A percentile compares a stretch with the other conserved stretches of the same genome.
These are phyloP conservation scores for Didymella exigua DNA, from an alignment of 2,329 filamentous ascomycete genomes.

Conservation along the genomic window DNA sequence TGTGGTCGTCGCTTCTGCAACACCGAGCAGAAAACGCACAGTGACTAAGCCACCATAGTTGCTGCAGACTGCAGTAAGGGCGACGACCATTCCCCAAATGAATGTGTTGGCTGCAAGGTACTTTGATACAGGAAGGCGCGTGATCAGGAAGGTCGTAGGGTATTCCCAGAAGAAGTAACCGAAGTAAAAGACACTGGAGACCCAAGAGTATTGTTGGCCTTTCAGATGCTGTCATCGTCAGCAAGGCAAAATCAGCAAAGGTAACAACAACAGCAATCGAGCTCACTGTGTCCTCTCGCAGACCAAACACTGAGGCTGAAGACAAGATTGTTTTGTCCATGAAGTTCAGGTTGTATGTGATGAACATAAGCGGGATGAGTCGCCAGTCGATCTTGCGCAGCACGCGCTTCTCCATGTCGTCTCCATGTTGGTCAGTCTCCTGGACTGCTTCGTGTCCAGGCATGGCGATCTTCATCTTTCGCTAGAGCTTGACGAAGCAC, in stretches of 20 bases:
- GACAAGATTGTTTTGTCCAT: constrained; percentile 62
- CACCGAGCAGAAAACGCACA: constrained; percentile 8
- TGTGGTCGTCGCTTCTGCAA: constrained; percentile 10
- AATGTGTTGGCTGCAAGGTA: constrained; percentile 6
- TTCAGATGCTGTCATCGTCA: not conserved
- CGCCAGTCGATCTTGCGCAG: constrained; percentile 62
- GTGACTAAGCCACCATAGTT: constrained; percentile 3
- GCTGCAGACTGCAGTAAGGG: constrained; percentile 1
- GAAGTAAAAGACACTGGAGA: constrained; percentile 7
- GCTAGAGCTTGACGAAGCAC: not conserved
- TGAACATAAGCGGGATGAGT: constrained; percentile 62
- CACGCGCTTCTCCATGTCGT: constrained; percentile 44
- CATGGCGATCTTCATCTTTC: not conserved
- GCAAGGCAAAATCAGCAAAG: not conserved
- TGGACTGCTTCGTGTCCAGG: not conserved
- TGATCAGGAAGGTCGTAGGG: constrained; percentile 3
- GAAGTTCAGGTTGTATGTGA: constrained; percentile 65
- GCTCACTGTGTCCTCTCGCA: constrained; percentile 36
- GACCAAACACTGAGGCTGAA: constrained; percentile 62
- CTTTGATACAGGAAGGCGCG: constrained; percentile 1
- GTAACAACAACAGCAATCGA: too few relatives aligned
- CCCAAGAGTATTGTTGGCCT: constrained; percentile 10
- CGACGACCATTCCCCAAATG: constrained; percentile 2
- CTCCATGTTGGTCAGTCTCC: not conserved
- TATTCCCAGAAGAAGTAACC: constrained; percentile 11